phyloP scores from a whole-genome alignment of 768 basidiomycete species.

The Gautieria morchelliformis region DNA sequence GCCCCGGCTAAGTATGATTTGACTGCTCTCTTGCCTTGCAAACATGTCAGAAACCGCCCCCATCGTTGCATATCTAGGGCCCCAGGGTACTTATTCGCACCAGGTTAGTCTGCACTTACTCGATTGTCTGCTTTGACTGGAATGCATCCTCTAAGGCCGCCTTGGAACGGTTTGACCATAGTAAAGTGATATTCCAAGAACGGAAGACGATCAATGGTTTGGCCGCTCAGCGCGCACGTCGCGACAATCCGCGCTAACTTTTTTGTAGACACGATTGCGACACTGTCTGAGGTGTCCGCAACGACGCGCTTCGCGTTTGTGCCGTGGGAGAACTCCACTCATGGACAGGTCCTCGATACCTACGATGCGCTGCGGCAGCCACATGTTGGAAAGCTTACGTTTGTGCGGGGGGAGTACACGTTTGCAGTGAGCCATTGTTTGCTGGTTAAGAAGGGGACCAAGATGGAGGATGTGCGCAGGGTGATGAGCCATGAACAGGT shows the following conservation, averaged over 20 bases:
- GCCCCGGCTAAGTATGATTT: too few relatives aligned
- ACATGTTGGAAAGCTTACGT: conserved; percentile 29
- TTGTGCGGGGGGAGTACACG: conserved; percentile 50
- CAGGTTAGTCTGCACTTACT: conserved; percentile 28
- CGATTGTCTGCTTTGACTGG: neutral
- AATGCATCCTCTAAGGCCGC: conserved; percentile 30
- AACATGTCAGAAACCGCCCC: neutral
- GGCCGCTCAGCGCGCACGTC: neutral
- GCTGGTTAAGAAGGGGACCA: conserved; percentile 49
- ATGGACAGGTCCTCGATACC: conserved; percentile 65
- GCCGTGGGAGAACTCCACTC: conserved; percentile 74
- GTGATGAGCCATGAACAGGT: conserved; percentile 81
- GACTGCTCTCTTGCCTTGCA: too few relatives aligned
- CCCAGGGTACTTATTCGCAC: conserved; percentile 64
- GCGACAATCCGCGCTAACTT: neutral
- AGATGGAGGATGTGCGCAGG: conserved; percentile 41
- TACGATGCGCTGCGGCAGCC: conserved; percentile 50
- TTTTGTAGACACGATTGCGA: conserved; percentile 46
- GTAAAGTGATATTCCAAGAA: neutral
- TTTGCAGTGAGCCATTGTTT: conserved; percentile 62
- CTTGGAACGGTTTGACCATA: conserved; percentile 29
- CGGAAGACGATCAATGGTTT: conserved; percentile 2
- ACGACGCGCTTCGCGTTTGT: conserved; percentile 48
- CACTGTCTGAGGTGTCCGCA: conserved; percentile 28
- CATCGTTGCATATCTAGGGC: conserved; percentile 50